Percentiles rank a stretch among this genome's conserved stretches.
Evolutionary conservation across 331 rosid genomes (phyloP).

Genomic region (Spiraea crenata): DNA sequence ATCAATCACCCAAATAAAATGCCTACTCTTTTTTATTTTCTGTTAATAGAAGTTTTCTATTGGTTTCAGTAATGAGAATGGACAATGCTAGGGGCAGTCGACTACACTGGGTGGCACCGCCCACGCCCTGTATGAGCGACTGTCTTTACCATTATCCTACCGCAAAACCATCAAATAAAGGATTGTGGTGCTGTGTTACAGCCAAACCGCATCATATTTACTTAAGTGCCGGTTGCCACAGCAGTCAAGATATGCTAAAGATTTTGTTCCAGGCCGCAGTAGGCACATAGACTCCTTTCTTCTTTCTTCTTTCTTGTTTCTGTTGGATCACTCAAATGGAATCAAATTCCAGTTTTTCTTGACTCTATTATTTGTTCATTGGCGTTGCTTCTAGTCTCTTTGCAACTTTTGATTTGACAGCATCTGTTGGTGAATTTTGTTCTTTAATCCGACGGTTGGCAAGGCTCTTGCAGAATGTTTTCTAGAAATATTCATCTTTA

Average conservation of each 20-base stretch:
- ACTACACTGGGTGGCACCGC: too few relatives aligned
- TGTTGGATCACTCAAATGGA: conserved; percentile 23
- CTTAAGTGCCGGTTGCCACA: background rate
- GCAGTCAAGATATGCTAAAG: conserved; percentile 12
- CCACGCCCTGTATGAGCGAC: too few relatives aligned
- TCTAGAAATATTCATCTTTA: background rate
- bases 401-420: background rate
- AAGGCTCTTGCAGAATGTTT: background rate
- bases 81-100: too few relatives aligned
- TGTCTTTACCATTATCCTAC: too few relatives aligned
- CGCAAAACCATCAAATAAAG: background rate
- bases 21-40: conserved; percentile 16
- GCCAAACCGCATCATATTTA: background rate
- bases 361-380: background rate
- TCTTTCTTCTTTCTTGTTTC: conserved; percentile 29
- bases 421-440: too few relatives aligned
- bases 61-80: background rate
- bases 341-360: conserved; percentile 29
- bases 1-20: conserved; percentile 47
- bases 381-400: background rate
- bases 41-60: conserved; percentile 16
- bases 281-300: conserved; percentile 10
- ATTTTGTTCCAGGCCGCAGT: conserved; percentile 25
- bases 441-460: background rate
- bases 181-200: background rate